A percentile compares a stretch with the other conserved stretches of the same genome.
These are phyloP conservation scores for Colletotrichum paranaense DNA, from an alignment of 2,329 filamentous ascomycete genomes.

Conservation along the genomic window DNA sequence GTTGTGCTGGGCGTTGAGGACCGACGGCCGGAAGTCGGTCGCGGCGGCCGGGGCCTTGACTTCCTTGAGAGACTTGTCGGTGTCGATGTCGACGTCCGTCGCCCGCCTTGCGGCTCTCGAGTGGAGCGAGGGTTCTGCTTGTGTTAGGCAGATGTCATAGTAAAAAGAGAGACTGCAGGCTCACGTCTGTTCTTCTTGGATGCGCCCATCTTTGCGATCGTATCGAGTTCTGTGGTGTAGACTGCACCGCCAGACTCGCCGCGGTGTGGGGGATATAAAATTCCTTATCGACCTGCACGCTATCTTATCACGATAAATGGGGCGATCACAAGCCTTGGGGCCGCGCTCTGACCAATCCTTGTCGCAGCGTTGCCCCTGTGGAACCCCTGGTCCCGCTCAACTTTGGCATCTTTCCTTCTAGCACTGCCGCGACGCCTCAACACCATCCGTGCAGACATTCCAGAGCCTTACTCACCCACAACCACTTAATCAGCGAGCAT, in stretches of 20 bases:
- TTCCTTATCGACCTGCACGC: slow-evolving; percentile 32
- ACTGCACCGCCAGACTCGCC: neutral
- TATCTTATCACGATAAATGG: slow-evolving; percentile 33
- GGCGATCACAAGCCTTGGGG: slow-evolving; percentile 17
- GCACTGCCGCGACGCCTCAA: slow-evolving; percentile 4
- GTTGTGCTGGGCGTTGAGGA: slow-evolving; percentile 74
- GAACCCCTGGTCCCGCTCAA: slow-evolving; percentile 30
- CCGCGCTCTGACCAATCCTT: slow-evolving; percentile 25
- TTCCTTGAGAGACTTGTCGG: slow-evolving; percentile 77
- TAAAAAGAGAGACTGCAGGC: neutral
- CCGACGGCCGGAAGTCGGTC: slow-evolving; percentile 67
- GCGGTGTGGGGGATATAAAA: slow-evolving; percentile 31
- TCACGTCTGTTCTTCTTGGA: slow-evolving; percentile 46
- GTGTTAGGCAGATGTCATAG: slow-evolving; percentile 26
- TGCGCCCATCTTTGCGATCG: slow-evolving; percentile 31
- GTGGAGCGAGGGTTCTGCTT: slow-evolving; percentile 71
- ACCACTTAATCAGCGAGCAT: slow-evolving; percentile 25
- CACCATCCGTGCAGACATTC: slow-evolving; percentile 22
- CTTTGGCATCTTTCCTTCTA: neutral
- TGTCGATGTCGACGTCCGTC: slow-evolving; percentile 75
- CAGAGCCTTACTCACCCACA: slow-evolving; percentile 19
- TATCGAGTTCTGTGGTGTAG: neutral
- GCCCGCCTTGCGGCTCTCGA: slow-evolving; percentile 81
- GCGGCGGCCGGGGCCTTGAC: slow-evolving; percentile 62
- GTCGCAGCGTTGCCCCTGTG: slow-evolving; percentile 24